Evolutionary conservation across 768 basidiomycete species (phyloP), one percentile per base, ranked within the genome.

Genomic region (Pleurotus citrinopileatus): DNA sequence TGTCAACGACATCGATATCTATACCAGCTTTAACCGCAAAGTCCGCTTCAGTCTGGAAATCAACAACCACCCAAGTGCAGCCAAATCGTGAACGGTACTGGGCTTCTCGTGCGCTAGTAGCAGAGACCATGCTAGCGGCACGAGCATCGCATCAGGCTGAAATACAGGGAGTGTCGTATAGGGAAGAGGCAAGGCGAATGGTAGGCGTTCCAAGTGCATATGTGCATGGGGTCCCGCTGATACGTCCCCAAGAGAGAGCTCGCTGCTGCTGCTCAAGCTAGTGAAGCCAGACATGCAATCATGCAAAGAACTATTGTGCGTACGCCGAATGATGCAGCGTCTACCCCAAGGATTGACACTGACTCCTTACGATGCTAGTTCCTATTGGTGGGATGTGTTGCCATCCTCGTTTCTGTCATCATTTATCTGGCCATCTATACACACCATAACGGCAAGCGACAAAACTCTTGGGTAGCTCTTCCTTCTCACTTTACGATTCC

Each of bases 401-500:
- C 69, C 15, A 52, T 71, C 27, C 69, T 80, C 7, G 56, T 73
- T 5, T 58, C 57, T 2, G 58, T 71, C 20, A 59, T 80, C 15
- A 55, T 69, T 10, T 45, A 71, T 36, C 64, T 80, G 28, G 63
- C 76, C 10, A 55, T 66, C 64, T 65, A 1, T 64, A 73, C 37
- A 60, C 66, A 53, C 60, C 63, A 26, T 64, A 69, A 50, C 65
- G 57, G 22, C 59, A 60, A 19, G 55, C 56, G 43, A 58, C 60
- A 52, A 27, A 56, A 19, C 61, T 62, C 46, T 60, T 64, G 66
- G 59, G 68, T 71, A 68, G 61, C 65, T 37, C 60, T 69, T 4
- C 70, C 84, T 0, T 72, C 78, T 1, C 89, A 89, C 63, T 89
- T 89, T 64, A 90, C 88, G 0, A 85, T 91, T 20, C 87, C 89